phyloP scores from a whole-genome alignment of 106 monocot species.

The Dioscorea zingiberensis region DNA sequence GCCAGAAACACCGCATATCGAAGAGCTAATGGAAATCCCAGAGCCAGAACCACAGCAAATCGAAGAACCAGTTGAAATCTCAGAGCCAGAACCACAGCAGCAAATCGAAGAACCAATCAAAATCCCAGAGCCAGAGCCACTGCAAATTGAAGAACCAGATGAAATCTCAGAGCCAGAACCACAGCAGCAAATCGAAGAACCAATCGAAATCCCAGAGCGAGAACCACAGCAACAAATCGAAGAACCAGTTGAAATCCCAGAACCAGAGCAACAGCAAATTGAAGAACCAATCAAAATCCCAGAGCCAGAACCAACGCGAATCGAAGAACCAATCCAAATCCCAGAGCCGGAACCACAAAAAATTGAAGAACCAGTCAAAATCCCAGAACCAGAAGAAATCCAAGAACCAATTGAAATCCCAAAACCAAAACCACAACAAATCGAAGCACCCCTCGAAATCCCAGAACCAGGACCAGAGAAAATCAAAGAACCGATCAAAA shows the following conservation, averaged over 20 bases:
- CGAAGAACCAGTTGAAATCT: background rate
- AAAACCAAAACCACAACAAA: background rate
- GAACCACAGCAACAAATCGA: background rate
- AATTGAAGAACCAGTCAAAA: background rate
- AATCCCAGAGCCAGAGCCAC: background rate
- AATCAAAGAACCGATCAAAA: background rate
- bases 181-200: background rate
- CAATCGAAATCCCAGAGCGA: background rate
- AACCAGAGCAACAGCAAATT: no score
- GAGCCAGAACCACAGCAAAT: background rate
- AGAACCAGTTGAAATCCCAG: background rate
- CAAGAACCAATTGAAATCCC: background rate
- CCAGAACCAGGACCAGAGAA: background rate
- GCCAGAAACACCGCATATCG: background rate
- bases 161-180: background rate
- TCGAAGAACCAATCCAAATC: background rate
- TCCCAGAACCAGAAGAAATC: background rate
- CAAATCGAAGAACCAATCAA: background rate
- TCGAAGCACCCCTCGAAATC: background rate
- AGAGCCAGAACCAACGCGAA: background rate
- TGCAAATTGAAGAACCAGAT: background rate
- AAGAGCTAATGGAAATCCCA: background rate
- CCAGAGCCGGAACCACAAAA: background rate
- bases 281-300: background rate
- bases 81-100: constrained; percentile 5